Conservation (phyloP, 805 yeast species). For the Blastobotrys mokoenaii region DNA sequence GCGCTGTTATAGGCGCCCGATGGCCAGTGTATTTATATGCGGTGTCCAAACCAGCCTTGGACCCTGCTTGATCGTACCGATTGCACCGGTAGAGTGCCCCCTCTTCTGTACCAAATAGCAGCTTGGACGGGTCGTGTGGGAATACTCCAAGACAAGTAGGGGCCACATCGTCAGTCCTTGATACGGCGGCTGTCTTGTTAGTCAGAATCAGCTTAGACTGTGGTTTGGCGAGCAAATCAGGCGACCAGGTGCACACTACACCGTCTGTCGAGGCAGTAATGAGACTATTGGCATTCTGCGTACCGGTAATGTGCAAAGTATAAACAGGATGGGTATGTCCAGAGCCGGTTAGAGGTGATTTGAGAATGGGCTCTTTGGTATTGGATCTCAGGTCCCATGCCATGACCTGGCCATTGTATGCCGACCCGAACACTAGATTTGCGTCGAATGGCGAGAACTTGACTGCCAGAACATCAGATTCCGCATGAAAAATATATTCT, state of each 20-base stretch:
- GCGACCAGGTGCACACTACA: constrained; percentile 30
- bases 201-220: constrained; percentile 23
- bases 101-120: constrained; percentile 32
- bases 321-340: constrained; percentile 31
- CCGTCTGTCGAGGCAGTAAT: constrained; percentile 34
- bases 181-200: constrained; percentile 16
- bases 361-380: constrained; percentile 23
- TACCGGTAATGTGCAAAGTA: constrained; percentile 23
- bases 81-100: constrained; percentile 30
- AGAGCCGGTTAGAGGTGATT: constrained; percentile 24
- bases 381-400: constrained; percentile 41
- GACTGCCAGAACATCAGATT: constrained; percentile 35
- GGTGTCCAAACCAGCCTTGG: constrained; percentile 25
- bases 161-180: constrained; percentile 21
- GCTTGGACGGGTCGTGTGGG: constrained; percentile 24
- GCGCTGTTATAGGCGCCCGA: constrained; percentile 28
- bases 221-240: constrained; percentile 31
- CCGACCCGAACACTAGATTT: constrained; percentile 38
- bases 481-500: constrained; percentile 37
- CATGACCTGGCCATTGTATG: constrained; percentile 40
- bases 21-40: constrained; percentile 25
- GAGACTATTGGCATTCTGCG: constrained; percentile 23
- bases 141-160: constrained; percentile 24
- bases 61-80: constrained; percentile 25
- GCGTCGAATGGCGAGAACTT: constrained; percentile 35